Conservation (phyloP, 2,329 filamentous ascomycete species). For the Nothomitra cinnamomea region DNA sequence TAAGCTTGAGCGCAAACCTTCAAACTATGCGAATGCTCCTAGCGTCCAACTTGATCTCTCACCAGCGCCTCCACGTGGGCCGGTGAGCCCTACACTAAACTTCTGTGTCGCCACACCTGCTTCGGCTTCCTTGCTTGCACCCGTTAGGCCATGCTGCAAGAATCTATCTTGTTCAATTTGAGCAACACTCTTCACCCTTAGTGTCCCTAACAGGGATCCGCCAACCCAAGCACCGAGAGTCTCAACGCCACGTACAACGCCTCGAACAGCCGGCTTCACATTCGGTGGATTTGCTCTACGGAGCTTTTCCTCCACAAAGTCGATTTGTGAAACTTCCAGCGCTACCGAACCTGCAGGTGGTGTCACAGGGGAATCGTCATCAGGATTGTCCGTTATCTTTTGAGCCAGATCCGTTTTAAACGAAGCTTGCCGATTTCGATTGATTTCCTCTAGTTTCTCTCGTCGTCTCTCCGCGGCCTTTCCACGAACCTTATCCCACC, state of each 20-base stretch:
- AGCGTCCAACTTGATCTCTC: conserved; percentile 40
- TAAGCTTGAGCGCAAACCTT: background rate
- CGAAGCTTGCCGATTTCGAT: conserved; percentile 14
- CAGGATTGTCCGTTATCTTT: background rate
- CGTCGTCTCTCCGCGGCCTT: conserved; percentile 38
- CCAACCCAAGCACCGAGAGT: conserved; percentile 60
- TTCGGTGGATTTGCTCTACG: conserved; percentile 29
- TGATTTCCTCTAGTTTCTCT: conserved; percentile 27
- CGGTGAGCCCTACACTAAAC: conserved; percentile 45
- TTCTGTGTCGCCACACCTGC: conserved; percentile 39
- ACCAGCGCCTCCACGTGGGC: conserved; percentile 27
- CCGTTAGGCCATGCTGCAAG: conserved; percentile 45
- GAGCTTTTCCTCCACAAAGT: conserved; percentile 42
- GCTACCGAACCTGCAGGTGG: background rate
- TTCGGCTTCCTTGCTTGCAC: conserved; percentile 42
- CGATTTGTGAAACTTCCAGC: conserved; percentile 22
- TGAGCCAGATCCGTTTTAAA: conserved; percentile 9
- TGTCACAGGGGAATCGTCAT: background rate
- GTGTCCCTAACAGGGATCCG: conserved; percentile 49
- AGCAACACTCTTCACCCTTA: conserved; percentile 51
- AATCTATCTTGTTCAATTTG: conserved; percentile 57
- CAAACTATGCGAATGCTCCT: conserved; percentile 29
- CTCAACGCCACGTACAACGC: conserved; percentile 47
- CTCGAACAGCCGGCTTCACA: conserved; percentile 30
- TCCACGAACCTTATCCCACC: conserved; percentile 64